phyloP scores from a whole-genome alignment of 805 yeast genomes.

The Metschnikowia corniflorae region DNA sequence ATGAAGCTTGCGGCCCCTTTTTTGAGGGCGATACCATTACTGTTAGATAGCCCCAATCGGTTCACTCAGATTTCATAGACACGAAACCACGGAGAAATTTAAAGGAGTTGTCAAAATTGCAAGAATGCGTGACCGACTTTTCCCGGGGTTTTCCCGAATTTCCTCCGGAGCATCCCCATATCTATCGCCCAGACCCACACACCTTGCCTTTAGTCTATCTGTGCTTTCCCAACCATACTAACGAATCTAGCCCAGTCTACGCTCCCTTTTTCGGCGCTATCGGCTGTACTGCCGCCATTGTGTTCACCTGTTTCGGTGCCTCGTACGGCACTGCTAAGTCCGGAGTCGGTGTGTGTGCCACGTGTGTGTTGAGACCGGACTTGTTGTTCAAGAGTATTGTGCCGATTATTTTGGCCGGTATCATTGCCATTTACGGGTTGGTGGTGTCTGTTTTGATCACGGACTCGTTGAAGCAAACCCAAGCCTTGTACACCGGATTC shows the following conservation, averaged over 20 bases:
- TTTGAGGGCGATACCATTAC: too few species aligned
- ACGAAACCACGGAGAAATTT: too few species aligned
- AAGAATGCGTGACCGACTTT: too few species aligned
- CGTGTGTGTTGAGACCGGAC: constrained; percentile 96
- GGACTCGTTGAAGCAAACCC: constrained; percentile 81
- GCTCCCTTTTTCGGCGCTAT: constrained; percentile 96
- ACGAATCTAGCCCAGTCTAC: constrained; percentile 26
- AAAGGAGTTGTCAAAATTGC: too few species aligned
- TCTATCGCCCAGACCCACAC: too few species aligned
- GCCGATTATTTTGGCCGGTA: constrained; percentile 99
- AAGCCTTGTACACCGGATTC: constrained; percentile 91
- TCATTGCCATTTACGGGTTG: constrained; percentile 95
- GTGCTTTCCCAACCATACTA: constrained; percentile 5
- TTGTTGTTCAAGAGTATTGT: constrained; percentile 88
- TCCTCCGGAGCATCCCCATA: too few species aligned
- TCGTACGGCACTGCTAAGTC: constrained; percentile 99
- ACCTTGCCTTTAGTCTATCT: too few species aligned
- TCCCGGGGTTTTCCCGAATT: too few species aligned
- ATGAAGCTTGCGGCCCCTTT: too few species aligned
- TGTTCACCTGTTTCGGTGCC: constrained; percentile 98
- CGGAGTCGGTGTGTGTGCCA: constrained; percentile 99
- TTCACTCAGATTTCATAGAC: too few species aligned
- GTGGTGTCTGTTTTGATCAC: constrained; percentile 95
- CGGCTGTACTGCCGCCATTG: constrained; percentile 99
- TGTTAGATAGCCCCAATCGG: too few species aligned